Base-by-base conservation (phyloP, 2,329 filamentous ascomycete species). In the Colletotrichum agaves region DNA sequence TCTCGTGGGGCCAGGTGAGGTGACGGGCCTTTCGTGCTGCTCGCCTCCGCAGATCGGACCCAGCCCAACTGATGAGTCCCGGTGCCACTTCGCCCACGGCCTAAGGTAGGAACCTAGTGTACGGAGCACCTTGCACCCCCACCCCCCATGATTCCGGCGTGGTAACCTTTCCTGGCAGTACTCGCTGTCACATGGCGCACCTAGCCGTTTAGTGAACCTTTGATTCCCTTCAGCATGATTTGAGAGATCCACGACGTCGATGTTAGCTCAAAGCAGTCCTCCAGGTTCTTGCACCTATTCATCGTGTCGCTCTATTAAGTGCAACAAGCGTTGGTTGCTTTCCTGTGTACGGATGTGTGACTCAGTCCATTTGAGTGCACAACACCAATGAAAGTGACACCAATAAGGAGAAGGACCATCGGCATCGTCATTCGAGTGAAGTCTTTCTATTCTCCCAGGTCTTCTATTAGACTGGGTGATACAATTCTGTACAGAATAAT, bases 151-250 rank as follows among this genome's bases (percentile, higher is more conserved):
- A 35, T n/a, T 39, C 21, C 57, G 39, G 47, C 39, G 7, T 17
- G 41, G 49, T 43, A 56, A 17, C 49, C 49, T 27, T 61, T 47
- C 57, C 43, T 31, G 50, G 43, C 50, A 15, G 41, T 47, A 11
- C 41, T 47, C 19, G 15, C 12, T n/a, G 50, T 57, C 63, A 67
- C 43, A 63, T 67, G 59, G 50, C 33, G 27, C 47, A 23, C 37
- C 31, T 19, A 27, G 19, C 27, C 39, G 21, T 39, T 5, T 17
- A 2, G 5, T 23, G 13, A 17, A 47, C 35, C 44, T 21, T 10
- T 10, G 17, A 15, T 13, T 13, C 33, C 27, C n/a, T 56, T 23
- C 35, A 35, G 15, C 52, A 41, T 43, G 37, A 56, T 23, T 10
- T 27, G 7, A 13, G 19, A 39, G 33, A 19, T 12, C 33, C 35